Base-by-base conservation (phyloP, 306 rosid genomes). In the Rubus parviflorus region DNA sequence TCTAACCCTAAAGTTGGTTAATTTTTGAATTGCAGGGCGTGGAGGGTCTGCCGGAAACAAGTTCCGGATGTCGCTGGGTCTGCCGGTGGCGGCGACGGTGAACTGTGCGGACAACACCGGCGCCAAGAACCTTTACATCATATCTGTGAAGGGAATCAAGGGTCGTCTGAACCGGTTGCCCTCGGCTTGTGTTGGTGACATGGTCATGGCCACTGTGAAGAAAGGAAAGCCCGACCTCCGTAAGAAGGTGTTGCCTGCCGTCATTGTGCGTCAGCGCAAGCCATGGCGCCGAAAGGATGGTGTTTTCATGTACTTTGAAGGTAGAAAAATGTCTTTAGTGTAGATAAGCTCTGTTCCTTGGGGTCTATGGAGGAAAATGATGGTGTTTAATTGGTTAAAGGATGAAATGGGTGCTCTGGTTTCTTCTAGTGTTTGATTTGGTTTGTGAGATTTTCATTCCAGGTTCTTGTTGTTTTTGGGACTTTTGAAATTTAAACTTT, bases 261-360 rank as follows among this genome's bases (percentile, higher is more conserved):
- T 88, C n/a, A 81, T 81, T 54, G 89, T 87, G 23, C 82, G 91
- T 71, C 90, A 86, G 79, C 85, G 84, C 69, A 87, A 87, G 84
- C 92, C 90, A 0, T 88, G 88, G 88, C 51, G 91, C 47, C 67
- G 93, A 86, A 91, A 89, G 89, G 91, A 89, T 58, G 87, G 87
- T 7, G 88, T 85, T 53, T 88, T 45, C 83, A 88, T 85, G 85
- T 88, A 83, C 77, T 87, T 90, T 58, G 90, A 87, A 82, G 93
- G 89, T 30, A 30, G 35, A 1, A 30, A 30, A 30, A 30, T 30
- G 35, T 30, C 35, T 30, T 30, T 30, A 30, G 35, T 30, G 35
- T 30, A 30, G 35, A 30, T 30, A 30, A 30, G 35, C 12, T 45
- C 48, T 45, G 35, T 9, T 45, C 11, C 2, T 46, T 46, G 49